Evolutionary conservation across 1,139 yeast genomes (phyloP).

Genomic region (Scheffersomyces insectosa): DNA sequence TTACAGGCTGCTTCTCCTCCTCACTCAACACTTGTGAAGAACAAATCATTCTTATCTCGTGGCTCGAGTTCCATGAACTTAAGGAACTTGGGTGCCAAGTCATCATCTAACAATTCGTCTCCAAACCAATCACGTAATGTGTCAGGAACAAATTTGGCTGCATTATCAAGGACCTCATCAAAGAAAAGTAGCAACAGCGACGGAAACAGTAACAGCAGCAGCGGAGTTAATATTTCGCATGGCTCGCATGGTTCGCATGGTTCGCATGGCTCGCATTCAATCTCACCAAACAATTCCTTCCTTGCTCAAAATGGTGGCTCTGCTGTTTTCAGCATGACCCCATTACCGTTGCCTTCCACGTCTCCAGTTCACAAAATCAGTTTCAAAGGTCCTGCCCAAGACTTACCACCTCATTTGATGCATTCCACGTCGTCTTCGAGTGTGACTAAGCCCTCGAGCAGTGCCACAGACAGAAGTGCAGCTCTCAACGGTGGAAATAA

Average conservation of each 20-base stretch:
- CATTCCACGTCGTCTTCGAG: conserved; percentile 7
- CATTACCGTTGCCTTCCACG: conserved; percentile 5
- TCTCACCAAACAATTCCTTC: conserved; percentile 2
- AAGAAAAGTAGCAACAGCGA: conserved; percentile 7
- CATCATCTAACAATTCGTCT: conserved; percentile 26
- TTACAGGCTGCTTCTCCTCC: not conserved
- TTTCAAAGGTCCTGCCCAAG: conserved; percentile 8
- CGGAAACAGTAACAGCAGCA: conserved; percentile 5
- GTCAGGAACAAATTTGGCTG: conserved; percentile 25
- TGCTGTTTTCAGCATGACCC: not conserved
- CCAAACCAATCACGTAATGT: conserved; percentile 30
- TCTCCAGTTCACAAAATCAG: conserved; percentile 4
- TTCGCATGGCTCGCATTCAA: not conserved
- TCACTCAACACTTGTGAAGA: conserved; percentile 3
- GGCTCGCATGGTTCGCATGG: too few species aligned
- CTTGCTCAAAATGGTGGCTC: not conserved
- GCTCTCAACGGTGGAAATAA: conserved; percentile 19
- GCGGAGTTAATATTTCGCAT: not conserved
- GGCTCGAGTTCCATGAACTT: conserved; percentile 24
- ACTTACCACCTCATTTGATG: conserved; percentile 6
- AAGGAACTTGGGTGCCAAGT: conserved; percentile 11
- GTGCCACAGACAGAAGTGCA: conserved; percentile 36
- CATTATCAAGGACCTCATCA: conserved; percentile 12
- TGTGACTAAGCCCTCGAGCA: conserved; percentile 27
- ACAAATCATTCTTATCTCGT: conserved; percentile 15